A percentile compares a stretch with the other conserved stretches of the same genome.
phyloP scores from a whole-genome alignment of 1,139 yeast genomes.

The Suhomyces yuchorum region DNA sequence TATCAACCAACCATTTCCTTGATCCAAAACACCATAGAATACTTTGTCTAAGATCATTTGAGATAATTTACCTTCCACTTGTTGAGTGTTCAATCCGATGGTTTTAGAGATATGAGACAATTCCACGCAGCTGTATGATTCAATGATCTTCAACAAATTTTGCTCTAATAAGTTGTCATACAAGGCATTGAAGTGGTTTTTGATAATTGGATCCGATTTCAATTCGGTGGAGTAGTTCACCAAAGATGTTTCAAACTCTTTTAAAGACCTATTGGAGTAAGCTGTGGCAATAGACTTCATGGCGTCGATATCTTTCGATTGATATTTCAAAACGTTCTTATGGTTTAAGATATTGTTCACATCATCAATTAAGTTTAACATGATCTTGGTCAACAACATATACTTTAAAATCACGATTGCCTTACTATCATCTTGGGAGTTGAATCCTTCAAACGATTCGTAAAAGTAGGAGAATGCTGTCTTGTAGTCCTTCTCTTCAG shows the following conservation, averaged over 20 bases:
- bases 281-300: constrained; percentile 94
- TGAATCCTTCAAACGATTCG: constrained; percentile 91
- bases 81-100: constrained; percentile 84
- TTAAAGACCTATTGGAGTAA: constrained; percentile 83
- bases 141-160: constrained; percentile 90
- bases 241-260: constrained; percentile 84
- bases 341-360: constrained; percentile 74
- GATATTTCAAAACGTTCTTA: constrained; percentile 80
- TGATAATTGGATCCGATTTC: constrained; percentile 82
- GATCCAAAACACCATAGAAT: constrained; percentile 94
- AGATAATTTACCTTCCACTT: constrained; percentile 90
- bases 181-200: constrained; percentile 88
- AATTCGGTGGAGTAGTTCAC: constrained; percentile 72
- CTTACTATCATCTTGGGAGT: constrained; percentile 59
- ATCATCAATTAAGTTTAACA: constrained; percentile 87
- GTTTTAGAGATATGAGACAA: constrained; percentile 83
- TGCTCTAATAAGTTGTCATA: constrained; percentile 93
- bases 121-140: constrained; percentile 94
- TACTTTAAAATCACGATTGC: constrained; percentile 85
- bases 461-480: constrained; percentile 95
- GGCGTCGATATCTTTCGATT: constrained; percentile 79
- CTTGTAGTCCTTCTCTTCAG: constrained; percentile 95
- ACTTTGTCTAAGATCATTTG: constrained; percentile 97
- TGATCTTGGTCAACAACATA: constrained; percentile 88
- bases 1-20: constrained; percentile 97